Evolutionary conservation across 768 basidiomycete species (phyloP), one percentile per base, ranked within the genome.

Genomic region (Tricholoma bakamatsutake): DNA sequence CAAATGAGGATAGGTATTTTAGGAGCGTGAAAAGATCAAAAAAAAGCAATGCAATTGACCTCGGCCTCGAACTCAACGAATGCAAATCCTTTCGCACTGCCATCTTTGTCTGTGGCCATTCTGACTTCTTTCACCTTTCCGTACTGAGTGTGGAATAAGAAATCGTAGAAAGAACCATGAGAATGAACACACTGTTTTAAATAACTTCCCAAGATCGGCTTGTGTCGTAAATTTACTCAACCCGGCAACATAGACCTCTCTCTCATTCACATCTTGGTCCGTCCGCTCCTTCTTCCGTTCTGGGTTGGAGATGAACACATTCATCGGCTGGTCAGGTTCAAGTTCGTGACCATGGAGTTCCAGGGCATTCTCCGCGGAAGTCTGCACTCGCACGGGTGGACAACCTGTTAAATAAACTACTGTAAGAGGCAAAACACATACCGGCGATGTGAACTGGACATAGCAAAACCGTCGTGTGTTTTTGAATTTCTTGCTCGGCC

Each of bases 401-500:
- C 13, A 15, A 35, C 10, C 43, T 35, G 7, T 37, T 5, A 5
- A 15, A 52, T 15, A 50, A 18, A 17, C 46, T 24, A 21, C 21
- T n/a, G 39, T 34, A 12, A 24, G 1, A n/a, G 33, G 11, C 31
- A 6, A 28, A 42, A n/a, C 7, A 75, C 88, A 51, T 55, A 93
- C 95, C 0, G 92, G 90, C 17, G 84, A 84, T 1, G 86, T 87
- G 66, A 83, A 98, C 59, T 98, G 97, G 1, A 99, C 77, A 68
- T 98, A 99, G 64, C 92, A 94, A 69, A 99, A 98, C 42, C 97
- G 80, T 34, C 97, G 76, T 2, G 89, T 88, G 55, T 75, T 84
- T 71, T 94, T 96, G 78, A 93, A 94, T 66, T 97, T 97, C 66
- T 95, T 95, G 71, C 93, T 95, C 5, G 97, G 97, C 96, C 96